Evolutionary conservation across 1,284 basidiomycete genomes (phyloP), one percentile per base, ranked within the genome.

Genomic region (Malassezia dermatis): DNA sequence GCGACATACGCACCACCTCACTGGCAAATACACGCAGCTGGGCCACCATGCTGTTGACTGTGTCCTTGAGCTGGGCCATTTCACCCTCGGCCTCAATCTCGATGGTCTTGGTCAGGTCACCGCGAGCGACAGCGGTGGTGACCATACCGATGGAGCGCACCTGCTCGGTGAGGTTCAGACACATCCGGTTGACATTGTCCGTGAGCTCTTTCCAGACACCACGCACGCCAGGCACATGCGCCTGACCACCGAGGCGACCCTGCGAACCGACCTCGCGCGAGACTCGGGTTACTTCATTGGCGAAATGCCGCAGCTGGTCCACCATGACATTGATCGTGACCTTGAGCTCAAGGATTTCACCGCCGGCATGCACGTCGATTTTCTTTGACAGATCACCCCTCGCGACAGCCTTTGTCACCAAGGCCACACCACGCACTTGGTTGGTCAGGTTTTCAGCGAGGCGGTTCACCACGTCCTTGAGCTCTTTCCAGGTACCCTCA

Each of bases 291-390:
- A 98, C 93, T 78, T 98, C 94, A 24, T 88, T 88, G 34, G 94
- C 91, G 56, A 78, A 98, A 78, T 55, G 86, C 82, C 91, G 82
- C 32, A 96, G 80, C 69, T 87, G 80, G 61, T 90, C 84, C 43
- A 79, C 89, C 94, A 95, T 96, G 76, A 86, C 86, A 73, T 98
- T 98, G 75, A 99, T 90, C 32, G 90, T 98, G 60, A 91, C 89
- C 78, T 96, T 96, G 71, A 98, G 79, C 76, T 96, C 93, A 50
- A 95, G 79, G 52, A 98, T 95, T 77, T 98, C 94, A 35, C 94
- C 93, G 40, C 86, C 84, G 1, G 93, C 93, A 69, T 94, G 87
- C 66, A 99, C 91, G 53, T 93, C 89, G 65, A 98, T 96, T 72
- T 94, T 90, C 72, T 93, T 88, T 31, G 85, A 87, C 61, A 98